Conservation (phyloP, 164 flowering plant species). For the Sextonia rubra region DNA sequence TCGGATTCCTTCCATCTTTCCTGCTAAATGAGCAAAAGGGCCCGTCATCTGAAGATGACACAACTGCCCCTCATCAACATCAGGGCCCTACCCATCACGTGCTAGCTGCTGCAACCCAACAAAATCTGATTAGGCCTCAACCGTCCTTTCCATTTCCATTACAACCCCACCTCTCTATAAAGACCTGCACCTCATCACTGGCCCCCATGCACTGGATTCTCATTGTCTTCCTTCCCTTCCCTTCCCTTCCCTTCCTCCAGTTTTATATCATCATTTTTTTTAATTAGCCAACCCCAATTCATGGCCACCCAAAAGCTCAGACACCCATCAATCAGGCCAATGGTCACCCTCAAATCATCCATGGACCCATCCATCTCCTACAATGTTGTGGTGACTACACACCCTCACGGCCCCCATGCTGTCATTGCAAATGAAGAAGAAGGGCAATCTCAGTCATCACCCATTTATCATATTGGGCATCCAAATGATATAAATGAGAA, state of each 20-base stretch:
- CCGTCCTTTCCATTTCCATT: not conserved
- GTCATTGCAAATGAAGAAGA: not conserved
- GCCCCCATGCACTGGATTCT: too few relatives aligned
- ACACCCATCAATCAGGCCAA: not conserved
- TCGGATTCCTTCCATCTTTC: not conserved
- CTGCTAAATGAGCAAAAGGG: not conserved
- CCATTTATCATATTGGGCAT: not conserved
- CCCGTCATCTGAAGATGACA: constrained; percentile 3
- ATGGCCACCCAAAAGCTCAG: not conserved
- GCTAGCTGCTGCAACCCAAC: not conserved
- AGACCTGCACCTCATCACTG: not conserved
- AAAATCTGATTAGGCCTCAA: not conserved
- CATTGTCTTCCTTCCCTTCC: not conserved
- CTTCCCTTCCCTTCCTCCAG: not conserved
- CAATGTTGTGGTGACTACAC: not conserved
- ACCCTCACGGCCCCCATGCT: not conserved
- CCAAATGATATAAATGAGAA: not conserved
- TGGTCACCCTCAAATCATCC: not conserved
- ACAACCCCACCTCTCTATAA: not conserved
- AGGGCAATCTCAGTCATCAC: not conserved
- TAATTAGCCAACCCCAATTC: not conserved
- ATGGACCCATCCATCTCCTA: not conserved
- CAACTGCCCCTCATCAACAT: constrained; percentile 4
- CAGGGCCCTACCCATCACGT: constrained; percentile 4
- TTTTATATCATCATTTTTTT: not conserved